These are phyloP conservation scores for Cronartium quercuum DNA, from an alignment of 1,284 basidiomycete species.

Conservation along the genomic window DNA sequence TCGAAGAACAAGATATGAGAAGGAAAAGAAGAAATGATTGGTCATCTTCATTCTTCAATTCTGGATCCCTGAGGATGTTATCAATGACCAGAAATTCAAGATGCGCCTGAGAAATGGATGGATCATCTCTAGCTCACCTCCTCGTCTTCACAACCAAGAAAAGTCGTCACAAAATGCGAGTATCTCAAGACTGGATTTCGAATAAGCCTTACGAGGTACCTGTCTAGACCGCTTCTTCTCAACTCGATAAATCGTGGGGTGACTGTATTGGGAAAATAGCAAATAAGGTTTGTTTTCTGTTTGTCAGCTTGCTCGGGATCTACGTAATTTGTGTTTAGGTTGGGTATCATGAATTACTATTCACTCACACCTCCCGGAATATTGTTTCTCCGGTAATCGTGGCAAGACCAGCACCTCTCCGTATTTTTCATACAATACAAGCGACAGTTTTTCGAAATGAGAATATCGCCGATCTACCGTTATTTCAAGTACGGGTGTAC, in stretches of 20 bases:
- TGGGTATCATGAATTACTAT: neutral
- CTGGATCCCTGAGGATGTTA: too few relatives aligned
- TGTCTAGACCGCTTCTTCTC: slow-evolving; percentile 17
- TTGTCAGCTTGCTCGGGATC: neutral
- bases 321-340: neutral
- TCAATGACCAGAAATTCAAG: too few relatives aligned
- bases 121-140: neutral
- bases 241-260: neutral
- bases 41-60: too few relatives aligned
- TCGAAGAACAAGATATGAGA: neutral
- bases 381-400: slow-evolving; percentile 16
- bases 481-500: slow-evolving; percentile 1
- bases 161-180: slow-evolving; percentile 13
- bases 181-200: slow-evolving; percentile 30
- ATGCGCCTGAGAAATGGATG: neutral
- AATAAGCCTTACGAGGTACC: slow-evolving; percentile 12
- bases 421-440: slow-evolving; percentile 8
- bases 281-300: neutral
- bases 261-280: neutral
- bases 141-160: slow-evolving; percentile 32
- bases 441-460: slow-evolving; percentile 11
- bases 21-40: too few relatives aligned
- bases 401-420: slow-evolving; percentile 26
- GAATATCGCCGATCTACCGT: slow-evolving; percentile 25
- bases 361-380: slow-evolving; percentile 20